These are phyloP conservation scores for Clavispora vitiphila DNA, from an alignment of 805 yeast genomes.

Conservation along the genomic window DNA sequence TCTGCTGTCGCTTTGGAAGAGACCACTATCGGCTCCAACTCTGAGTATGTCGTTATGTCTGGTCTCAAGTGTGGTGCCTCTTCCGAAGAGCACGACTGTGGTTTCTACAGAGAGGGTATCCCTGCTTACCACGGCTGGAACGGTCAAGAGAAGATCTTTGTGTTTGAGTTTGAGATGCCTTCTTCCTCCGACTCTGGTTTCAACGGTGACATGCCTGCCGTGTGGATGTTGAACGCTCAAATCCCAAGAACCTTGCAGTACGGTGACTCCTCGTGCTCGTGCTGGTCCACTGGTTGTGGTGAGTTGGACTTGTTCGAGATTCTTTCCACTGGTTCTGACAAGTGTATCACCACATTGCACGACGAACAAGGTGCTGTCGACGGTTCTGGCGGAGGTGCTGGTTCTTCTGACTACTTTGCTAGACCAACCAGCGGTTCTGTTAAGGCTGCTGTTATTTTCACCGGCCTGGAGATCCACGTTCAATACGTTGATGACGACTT, in stretches of 20 bases:
- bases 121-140: slow-evolving; percentile 95
- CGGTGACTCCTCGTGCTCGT: slow-evolving; percentile 80
- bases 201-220: slow-evolving; percentile 95
- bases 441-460: slow-evolving; percentile 88
- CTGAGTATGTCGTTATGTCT: slow-evolving; percentile 80
- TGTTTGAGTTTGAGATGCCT: slow-evolving; percentile 95
- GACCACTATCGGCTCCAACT: slow-evolving; percentile 63
- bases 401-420: slow-evolving; percentile 76
- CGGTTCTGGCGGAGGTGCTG: slow-evolving; percentile 67
- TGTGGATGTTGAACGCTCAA: slow-evolving; percentile 93
- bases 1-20: slow-evolving; percentile 65
- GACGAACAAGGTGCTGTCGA: slow-evolving; percentile 69
- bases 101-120: slow-evolving; percentile 76
- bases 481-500: slow-evolving; percentile 58
- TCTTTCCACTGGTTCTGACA: slow-evolving; percentile 67
- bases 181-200: slow-evolving; percentile 35
- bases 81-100: slow-evolving; percentile 54
- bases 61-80: slow-evolving; percentile 47
- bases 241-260: slow-evolving; percentile 96
- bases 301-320: slow-evolving; percentile 94
- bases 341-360: slow-evolving; percentile 78
- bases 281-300: slow-evolving; percentile 98
- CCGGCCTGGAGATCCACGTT: slow-evolving; percentile 50
- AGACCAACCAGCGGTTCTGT: slow-evolving; percentile 77
- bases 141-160: slow-evolving; percentile 79